Percentiles rank a stretch among this genome's conserved stretches.
phyloP scores from a whole-genome alignment of 495 filamentous ascomycete species.

The Penicillium simplicissimum region DNA sequence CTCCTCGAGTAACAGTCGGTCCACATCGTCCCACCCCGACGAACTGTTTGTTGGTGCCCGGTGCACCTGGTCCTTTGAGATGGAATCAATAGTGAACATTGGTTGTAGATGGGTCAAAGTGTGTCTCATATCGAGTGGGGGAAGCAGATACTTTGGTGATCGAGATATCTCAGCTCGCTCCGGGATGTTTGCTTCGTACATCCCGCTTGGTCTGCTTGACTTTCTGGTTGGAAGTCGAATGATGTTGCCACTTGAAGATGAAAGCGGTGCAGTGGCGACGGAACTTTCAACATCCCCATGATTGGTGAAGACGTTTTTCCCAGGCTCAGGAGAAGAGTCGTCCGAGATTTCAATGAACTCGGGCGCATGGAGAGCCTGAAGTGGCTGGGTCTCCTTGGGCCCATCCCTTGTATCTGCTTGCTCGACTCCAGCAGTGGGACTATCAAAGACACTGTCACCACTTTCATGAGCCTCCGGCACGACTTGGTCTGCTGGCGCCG shows the following conservation, averaged over 20 bases:
- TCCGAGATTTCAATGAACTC: constrained; percentile 13
- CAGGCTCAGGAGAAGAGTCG: not conserved
- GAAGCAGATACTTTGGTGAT: not conserved
- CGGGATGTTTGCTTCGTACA: not conserved
- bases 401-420: not conserved
- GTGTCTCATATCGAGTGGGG: not conserved
- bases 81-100: not conserved
- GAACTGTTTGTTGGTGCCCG: constrained; percentile 7
- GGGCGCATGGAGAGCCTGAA: not conserved
- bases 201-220: not conserved
- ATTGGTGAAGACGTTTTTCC: constrained; percentile 1
- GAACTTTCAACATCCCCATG: not conserved
- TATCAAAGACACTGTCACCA: not conserved
- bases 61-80: not conserved
- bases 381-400: not conserved
- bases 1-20: constrained; percentile 37
- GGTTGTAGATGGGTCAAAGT: not conserved
- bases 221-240: constrained; percentile 8
- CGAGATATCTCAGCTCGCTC: not conserved
- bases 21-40: constrained; percentile 37
- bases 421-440: not conserved
- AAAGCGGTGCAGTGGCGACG: not conserved
- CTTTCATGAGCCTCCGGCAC: not conserved
- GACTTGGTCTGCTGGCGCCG: not conserved
- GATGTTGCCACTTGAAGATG: not conserved